A percentile compares a stretch with the other conserved stretches of the same genome.
phyloP scores from a whole-genome alignment of 352 stramenopile genomes.

The Nothophytophthora sp. region DNA sequence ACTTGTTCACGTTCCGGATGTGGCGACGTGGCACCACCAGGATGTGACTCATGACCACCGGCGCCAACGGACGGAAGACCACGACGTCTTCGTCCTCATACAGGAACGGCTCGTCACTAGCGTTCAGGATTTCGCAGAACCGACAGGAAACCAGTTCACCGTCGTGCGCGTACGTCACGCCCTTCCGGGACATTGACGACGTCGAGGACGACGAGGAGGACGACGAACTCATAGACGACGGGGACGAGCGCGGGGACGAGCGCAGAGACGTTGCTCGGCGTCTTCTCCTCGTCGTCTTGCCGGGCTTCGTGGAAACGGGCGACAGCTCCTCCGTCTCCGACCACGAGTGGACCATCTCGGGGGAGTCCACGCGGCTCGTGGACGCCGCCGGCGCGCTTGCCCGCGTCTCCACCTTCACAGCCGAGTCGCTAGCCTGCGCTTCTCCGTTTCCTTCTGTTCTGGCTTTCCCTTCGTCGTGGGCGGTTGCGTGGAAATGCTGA shows the following conservation, averaged over 20 bases:
- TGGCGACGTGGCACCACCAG: conserved; percentile 81
- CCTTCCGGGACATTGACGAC: conserved; percentile 50
- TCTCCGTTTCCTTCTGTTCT: conserved; percentile 8
- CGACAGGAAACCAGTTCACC: conserved; percentile 64
- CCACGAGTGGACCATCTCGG: conserved; percentile 34
- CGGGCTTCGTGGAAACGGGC: conserved; percentile 18
- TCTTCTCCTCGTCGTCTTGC: conserved; percentile 14
- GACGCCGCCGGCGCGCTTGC: conserved; percentile 4
- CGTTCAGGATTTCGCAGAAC: conserved; percentile 81
- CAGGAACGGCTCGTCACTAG: conserved; percentile 59
- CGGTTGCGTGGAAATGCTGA: conserved; percentile 19
- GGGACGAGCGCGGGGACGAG: conserved; percentile 19
- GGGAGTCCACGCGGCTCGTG: conserved; percentile 1
- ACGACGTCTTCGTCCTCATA: conserved; percentile 80
- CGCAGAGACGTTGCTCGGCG: conserved; percentile 15
- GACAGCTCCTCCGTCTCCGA: conserved; percentile 48
- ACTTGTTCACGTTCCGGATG: conserved; percentile 78
- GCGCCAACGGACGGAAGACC: conserved; percentile 77
- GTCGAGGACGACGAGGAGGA: conserved; percentile 26
- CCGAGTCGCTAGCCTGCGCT: conserved; percentile 1
- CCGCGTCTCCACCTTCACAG: conserved; percentile 4
- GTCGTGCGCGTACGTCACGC: conserved; percentile 66
- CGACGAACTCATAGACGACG: conserved; percentile 13
- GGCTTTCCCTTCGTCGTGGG: too few species aligned
- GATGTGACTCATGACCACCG: conserved; percentile 70